phyloP scores from a whole-genome alignment of 257 asterid species.

The Solanum medicagineum region DNA sequence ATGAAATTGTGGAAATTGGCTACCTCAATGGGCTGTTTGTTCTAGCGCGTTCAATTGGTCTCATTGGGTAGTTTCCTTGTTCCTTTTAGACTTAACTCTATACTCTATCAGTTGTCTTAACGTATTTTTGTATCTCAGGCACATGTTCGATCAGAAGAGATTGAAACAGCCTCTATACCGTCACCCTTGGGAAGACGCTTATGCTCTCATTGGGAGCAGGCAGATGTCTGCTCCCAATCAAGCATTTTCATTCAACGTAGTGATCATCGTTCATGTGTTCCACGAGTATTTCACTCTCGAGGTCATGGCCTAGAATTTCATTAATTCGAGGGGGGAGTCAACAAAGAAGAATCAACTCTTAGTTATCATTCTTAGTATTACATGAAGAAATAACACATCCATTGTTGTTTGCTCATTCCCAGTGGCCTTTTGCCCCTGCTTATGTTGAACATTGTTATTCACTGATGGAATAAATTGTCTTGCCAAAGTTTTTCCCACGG shows the following conservation, averaged over 20 bases:
- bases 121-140: constrained; percentile 31
- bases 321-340: neutral
- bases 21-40: constrained; percentile 94
- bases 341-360: neutral
- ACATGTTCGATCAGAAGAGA: constrained; percentile 91
- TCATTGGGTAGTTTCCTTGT: constrained; percentile 47
- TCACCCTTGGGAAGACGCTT: constrained; percentile 99
- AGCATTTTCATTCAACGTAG: constrained; percentile 1
- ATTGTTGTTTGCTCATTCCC: neutral
- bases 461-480: neutral
- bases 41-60: constrained; percentile 95
- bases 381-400: neutral
- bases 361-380: neutral
- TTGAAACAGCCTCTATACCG: constrained; percentile 93
- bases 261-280: constrained; percentile 11
- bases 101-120: neutral
- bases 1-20: constrained; percentile 95
- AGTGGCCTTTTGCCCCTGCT: neutral
- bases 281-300: neutral
- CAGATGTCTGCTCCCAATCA: neutral
- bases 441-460: neutral
- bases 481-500: too few relatives aligned
- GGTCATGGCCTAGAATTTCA: neutral
- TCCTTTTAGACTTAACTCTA: neutral
- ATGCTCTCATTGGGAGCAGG: neutral